Conservation (phyloP, 2,329 filamentous ascomycete species). For the Boeremia lycopersici region DNA sequence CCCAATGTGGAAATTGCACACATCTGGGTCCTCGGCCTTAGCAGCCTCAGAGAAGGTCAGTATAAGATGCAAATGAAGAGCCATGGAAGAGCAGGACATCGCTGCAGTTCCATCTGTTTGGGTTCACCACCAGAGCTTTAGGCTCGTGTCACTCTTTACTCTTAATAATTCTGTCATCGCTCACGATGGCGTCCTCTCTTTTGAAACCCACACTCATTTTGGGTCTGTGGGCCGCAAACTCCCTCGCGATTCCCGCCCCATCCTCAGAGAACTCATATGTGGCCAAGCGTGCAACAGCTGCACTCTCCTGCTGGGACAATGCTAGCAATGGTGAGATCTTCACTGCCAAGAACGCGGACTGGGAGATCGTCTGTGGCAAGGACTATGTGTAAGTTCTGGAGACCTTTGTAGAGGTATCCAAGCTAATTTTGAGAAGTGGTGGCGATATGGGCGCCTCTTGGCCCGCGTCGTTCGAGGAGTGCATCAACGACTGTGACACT, state of each 20-base stretch:
- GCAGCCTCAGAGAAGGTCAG: neutral
- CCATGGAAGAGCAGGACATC: neutral
- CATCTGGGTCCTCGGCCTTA: neutral
- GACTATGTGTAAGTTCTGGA: conserved; percentile 11
- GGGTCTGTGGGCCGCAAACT: conserved; percentile 8
- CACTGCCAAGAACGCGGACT: conserved; percentile 8
- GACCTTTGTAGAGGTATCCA: no score
- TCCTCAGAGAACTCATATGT: conserved; percentile 7
- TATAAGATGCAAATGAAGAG: conserved; percentile 2
- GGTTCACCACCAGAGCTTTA: conserved; percentile 2
- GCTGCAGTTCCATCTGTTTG: neutral
- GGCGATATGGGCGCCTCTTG: conserved; percentile 7
- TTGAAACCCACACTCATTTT: conserved; percentile 15
- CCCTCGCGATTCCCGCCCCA: conserved; percentile 8
- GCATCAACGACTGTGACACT: conserved; percentile 13
- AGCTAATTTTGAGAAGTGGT: neutral
- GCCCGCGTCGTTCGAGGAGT: conserved; percentile 12
- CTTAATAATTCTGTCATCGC: neutral
- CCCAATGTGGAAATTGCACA: conserved; percentile 11
- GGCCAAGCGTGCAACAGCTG: conserved; percentile 11
- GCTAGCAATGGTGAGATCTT: conserved; percentile 10
- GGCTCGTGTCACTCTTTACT: conserved; percentile 15
- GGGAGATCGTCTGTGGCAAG: conserved; percentile 13
- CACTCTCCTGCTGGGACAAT: conserved; percentile 13
- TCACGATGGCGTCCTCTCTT: conserved; percentile 15